Conservation (phyloP, 2,329 filamentous ascomycete species). For the Xylariaceae sp. region DNA sequence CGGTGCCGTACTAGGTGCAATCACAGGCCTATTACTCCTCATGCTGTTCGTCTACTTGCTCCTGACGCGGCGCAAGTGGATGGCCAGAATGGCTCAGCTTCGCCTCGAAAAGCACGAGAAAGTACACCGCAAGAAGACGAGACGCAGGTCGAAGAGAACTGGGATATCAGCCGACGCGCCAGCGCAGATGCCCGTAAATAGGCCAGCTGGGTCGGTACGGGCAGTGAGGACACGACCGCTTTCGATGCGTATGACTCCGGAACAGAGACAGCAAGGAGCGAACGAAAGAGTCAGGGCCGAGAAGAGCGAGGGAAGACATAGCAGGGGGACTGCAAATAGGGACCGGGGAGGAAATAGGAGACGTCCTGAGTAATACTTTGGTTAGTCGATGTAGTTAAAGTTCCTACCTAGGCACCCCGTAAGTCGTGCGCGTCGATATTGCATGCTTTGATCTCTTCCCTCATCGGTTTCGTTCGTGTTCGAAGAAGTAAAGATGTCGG, state of each 20-base stretch:
- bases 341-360: not conserved
- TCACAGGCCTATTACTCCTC: constrained; percentile 2
- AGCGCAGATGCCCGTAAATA: not conserved
- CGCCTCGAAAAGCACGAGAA: not conserved
- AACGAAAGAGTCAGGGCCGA: not conserved
- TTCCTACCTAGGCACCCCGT: no score
- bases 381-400: no score
- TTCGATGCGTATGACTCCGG: not conserved
- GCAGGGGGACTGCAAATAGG: not conserved
- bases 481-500: no score
- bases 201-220: not conserved
- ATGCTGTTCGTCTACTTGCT: constrained; percentile 11
- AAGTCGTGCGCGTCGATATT: no score
- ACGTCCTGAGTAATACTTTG: no score
- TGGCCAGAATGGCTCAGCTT: not conserved
- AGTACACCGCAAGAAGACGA: not conserved
- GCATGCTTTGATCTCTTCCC: no score
- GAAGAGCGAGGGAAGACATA: not conserved
- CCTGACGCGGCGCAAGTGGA: constrained; percentile 6
- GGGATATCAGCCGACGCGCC: not conserved
- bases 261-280: not conserved
- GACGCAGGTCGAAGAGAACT: not conserved
- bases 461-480: no score
- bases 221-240: not conserved
- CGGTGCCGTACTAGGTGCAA: not conserved